Percentiles rank a stretch among this genome's conserved stretches.
These are phyloP conservation scores for Penicillium cosmopolitanum DNA, from an alignment of 495 filamentous ascomycete species.

Conservation along the genomic window DNA sequence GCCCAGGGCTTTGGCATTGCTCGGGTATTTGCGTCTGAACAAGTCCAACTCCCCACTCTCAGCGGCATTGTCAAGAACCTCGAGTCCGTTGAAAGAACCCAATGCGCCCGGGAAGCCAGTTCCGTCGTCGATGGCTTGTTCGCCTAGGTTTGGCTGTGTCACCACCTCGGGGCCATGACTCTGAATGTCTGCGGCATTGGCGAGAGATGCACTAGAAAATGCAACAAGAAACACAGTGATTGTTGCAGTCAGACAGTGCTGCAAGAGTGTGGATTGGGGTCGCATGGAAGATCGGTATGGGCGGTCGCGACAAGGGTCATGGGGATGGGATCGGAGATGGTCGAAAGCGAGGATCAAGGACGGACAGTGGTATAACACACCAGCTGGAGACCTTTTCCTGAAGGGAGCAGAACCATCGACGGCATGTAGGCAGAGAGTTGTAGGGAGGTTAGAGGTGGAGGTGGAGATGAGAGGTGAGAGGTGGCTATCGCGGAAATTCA, in stretches of 20 bases:
- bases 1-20: constrained; percentile 49
- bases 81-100: constrained; percentile 40
- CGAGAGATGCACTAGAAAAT: constrained; percentile 55
- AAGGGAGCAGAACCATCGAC: constrained; percentile 13
- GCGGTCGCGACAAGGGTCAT: constrained; percentile 18
- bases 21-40: constrained; percentile 58
- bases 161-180: constrained; percentile 44
- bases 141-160: constrained; percentile 41
- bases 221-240: constrained; percentile 57
- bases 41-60: constrained; percentile 58
- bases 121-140: constrained; percentile 22
- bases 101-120: constrained; percentile 33
- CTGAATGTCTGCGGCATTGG: constrained; percentile 59
- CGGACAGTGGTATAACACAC: constrained; percentile 11
- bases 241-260: constrained; percentile 71
- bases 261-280: constrained; percentile 62
- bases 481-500: constrained; percentile 23
- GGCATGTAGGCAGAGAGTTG: constrained; percentile 16
- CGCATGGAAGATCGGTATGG: constrained; percentile 52
- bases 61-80: constrained; percentile 29
- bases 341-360: constrained; percentile 6
- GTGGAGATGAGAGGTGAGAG: not conserved
- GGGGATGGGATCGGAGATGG: constrained; percentile 10
- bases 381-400: constrained; percentile 20
- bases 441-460: not conserved